phyloP scores from a whole-genome alignment of 306 rosid species.

The Vigna trinervia region DNA sequence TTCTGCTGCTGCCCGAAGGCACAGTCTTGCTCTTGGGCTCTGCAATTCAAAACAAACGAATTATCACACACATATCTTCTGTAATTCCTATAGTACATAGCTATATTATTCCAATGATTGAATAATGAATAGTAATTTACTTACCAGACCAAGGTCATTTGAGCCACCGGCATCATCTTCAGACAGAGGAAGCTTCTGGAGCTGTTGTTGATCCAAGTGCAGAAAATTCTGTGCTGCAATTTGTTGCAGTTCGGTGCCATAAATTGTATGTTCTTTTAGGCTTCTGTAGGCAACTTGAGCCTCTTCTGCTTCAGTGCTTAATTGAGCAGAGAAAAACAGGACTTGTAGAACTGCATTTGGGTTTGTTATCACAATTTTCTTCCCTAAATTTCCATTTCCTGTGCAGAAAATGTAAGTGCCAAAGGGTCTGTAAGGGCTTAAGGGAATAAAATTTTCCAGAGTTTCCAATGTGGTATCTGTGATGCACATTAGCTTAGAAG shows the following conservation, averaged over 20 bases:
- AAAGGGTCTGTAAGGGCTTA: conserved; percentile 86
- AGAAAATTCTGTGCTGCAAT: conserved; percentile 42
- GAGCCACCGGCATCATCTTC: conserved; percentile 20
- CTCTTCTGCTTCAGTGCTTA: conserved; percentile 42
- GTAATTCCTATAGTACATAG: background rate
- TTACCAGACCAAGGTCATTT: conserved; percentile 75
- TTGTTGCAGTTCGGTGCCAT: conserved; percentile 39
- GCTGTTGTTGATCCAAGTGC: conserved; percentile 30
- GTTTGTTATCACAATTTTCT: conserved; percentile 51
- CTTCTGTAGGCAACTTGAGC: conserved; percentile 36
- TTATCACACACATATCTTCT: background rate
- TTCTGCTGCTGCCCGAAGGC: conserved; percentile 70
- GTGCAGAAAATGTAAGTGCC: conserved; percentile 73
- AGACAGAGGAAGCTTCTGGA: conserved; percentile 50
- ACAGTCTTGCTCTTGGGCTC: conserved; percentile 67
- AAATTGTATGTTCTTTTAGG: conserved; percentile 55
- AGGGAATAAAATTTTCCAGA: conserved; percentile 48
- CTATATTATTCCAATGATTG: background rate
- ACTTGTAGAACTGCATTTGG: conserved; percentile 76
- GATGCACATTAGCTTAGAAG: conserved; percentile 65
- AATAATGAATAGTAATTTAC: conserved; percentile 20
- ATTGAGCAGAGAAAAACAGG: conserved; percentile 62
- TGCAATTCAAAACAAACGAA: conserved; percentile 43
- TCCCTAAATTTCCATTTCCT: conserved; percentile 49
- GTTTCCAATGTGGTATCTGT: conserved; percentile 58